Conservation (phyloP, 495 filamentous ascomycete genomes). For the Parathielavia hyrcaniae region DNA sequence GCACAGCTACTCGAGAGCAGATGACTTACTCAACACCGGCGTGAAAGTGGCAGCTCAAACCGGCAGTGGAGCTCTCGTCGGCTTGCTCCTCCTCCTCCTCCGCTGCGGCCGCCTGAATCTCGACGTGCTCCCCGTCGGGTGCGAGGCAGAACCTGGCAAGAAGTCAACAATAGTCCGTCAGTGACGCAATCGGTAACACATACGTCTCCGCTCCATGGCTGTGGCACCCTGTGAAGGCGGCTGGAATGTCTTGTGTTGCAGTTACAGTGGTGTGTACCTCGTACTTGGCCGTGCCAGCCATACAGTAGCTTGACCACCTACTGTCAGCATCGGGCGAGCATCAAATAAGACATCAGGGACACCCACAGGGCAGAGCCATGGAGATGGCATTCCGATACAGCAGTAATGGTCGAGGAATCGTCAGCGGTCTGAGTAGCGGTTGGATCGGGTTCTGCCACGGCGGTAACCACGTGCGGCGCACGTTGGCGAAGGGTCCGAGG, state of each 20-base stretch:
- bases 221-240: slow-evolving; percentile 25
- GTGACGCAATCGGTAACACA: neutral
- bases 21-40: slow-evolving; percentile 55
- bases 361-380: slow-evolving; percentile 18
- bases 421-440: slow-evolving; percentile 3
- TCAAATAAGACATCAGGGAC: neutral
- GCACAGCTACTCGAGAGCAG: no score
- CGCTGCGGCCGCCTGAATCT: neutral
- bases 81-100: slow-evolving; percentile 2
- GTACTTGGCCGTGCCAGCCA: slow-evolving; percentile 22
- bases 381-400: slow-evolving; percentile 19
- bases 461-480: slow-evolving; percentile 14
- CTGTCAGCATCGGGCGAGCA: neutral
- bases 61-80: slow-evolving; percentile 11
- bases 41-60: slow-evolving; percentile 54
- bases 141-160: neutral
- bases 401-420: slow-evolving; percentile 3
- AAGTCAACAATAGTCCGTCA: neutral
- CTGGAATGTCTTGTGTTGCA: slow-evolving; percentile 19
- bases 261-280: slow-evolving; percentile 16
- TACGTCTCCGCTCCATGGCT: slow-evolving; percentile 1
- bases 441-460: neutral
- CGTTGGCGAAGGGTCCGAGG: slow-evolving; percentile 4
- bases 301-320: slow-evolving; percentile 12
- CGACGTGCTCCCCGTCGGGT: slow-evolving; percentile 12